phyloP scores from a whole-genome alignment of 2,329 filamentous ascomycete genomes.

The Ophiostoma angusticollis region DNA sequence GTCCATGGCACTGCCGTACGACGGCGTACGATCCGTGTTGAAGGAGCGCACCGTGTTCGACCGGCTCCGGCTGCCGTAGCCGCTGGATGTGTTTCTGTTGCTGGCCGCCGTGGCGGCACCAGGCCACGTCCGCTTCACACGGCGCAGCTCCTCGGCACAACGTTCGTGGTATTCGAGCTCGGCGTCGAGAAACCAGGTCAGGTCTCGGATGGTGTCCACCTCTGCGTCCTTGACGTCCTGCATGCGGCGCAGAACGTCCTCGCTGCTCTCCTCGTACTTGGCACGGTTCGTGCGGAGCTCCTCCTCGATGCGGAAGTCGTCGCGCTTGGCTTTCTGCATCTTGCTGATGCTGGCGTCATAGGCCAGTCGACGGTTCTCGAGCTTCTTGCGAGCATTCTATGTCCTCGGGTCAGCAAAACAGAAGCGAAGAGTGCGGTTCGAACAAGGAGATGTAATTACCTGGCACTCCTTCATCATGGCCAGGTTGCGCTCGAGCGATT shows the following conservation, averaged over 20 bases:
- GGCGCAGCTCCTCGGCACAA: conserved; percentile 67
- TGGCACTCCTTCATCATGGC: conserved; percentile 98
- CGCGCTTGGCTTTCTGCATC: conserved; percentile 85
- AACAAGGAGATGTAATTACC: conserved; percentile 38
- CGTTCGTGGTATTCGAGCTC: conserved; percentile 86
- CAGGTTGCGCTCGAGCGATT: conserved; percentile 78
- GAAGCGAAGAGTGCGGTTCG: too few species aligned
- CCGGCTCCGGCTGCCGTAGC: conserved; percentile 24
- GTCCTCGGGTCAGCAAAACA: too few species aligned
- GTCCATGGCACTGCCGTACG: conserved; percentile 24
- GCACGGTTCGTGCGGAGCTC: conserved; percentile 82
- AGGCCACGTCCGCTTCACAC: conserved; percentile 35
- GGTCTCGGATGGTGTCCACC: conserved; percentile 64
- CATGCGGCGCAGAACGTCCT: conserved; percentile 87
- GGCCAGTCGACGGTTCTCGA: conserved; percentile 76
- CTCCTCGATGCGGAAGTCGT: conserved; percentile 87
- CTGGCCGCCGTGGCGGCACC: conserved; percentile 14
- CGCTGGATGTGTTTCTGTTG: conserved; percentile 7
- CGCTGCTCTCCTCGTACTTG: conserved; percentile 91
- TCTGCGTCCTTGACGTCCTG: conserved; percentile 92
- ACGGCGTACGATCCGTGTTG: conserved; percentile 16
- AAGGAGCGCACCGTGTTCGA: conserved; percentile 37
- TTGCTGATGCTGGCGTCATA: conserved; percentile 84
- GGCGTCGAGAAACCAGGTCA: conserved; percentile 72
- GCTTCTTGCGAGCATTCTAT: conserved; percentile 76